Base-by-base conservation (phyloP, 2,329 filamentous ascomycete species). In the Bertia moriformis region DNA sequence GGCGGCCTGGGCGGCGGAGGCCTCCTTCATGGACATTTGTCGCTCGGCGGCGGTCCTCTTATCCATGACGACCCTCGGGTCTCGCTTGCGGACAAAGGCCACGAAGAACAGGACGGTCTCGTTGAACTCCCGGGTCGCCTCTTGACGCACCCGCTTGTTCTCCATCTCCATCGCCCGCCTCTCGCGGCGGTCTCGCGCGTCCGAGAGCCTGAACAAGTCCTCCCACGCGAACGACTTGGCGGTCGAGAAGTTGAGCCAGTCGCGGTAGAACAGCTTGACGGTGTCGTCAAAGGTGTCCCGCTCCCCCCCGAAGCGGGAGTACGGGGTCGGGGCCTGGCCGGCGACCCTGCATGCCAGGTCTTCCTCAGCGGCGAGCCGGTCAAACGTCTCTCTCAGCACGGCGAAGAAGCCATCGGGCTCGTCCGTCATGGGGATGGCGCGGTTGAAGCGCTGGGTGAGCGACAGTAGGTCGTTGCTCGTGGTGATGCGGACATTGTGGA, bases 141-240 rank as follows among this genome's bases (percentile, higher is more conserved):
- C 82, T 15, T 95, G 87, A 39, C 91, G 73, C 18, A 81, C 59
- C 45, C 82, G 83, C 48, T 78, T 83, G 57, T 98, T 98, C 55
- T 95, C 89, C 57, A 93, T 95, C 53, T 96, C 91, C 78, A 96
- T 93, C 29, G 85, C 51, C 20, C 91, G 74, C 39, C 89, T 77
- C 13, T 85, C 69, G 27, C 81, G 74, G 38, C 91, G 77, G 58
- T 98, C 89, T 1, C 86, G 86, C 1, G 87, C 89, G 49, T 95
- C 87, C 0, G 82, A 80, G 15, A 87, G 68, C 38, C 82, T 72
- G 59, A 93, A 91, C 43, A 75, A 71, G 54, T 96, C 88, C 54
- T 80, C 83, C 89, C 91, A 98, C 1, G 82, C 69, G 54, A 93
- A 98, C 0, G 73, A 76, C 55, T 96, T 96, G 32, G 64, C 71